Base-by-base conservation (phyloP, 2,329 filamentous ascomycete species). In the Penicillium brevicompactum region DNA sequence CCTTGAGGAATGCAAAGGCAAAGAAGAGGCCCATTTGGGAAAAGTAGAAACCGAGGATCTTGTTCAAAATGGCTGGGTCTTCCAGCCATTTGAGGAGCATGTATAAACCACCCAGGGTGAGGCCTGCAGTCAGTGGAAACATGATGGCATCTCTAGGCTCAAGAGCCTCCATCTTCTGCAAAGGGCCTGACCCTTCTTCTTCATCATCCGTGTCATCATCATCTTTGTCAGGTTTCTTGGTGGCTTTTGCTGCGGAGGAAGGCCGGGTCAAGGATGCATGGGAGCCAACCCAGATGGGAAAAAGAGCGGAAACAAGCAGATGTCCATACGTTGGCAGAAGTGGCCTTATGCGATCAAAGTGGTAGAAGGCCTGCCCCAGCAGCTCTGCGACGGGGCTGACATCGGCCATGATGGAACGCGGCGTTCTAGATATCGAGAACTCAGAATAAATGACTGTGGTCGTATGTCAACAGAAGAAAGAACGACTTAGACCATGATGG, bases 31-130 rank as follows among this genome's bases (percentile, higher is more conserved):
- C 91, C 69, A 93, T 86, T 55, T 85, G 73, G 3, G 89, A 90
- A 75, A 96, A 92, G 78, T 97, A 97, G 67, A 83, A 86, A 38
- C 90, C 87, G 21, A 97, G 78, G 38, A 95, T 83, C 73, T 88
- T 90, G 77, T 93, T 97, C 66, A 97, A 76, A 21, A 95, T 78
- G 10, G 86, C 81, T 1, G 92, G 87, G 67, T 96, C 90, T 61
- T 93, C 81, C 52, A 97, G 84, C 83, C 88, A 94, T 71, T 95
- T 91, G 69, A 97, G 91, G 56, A 96, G 80, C 65, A 92, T 87
- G 77, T 97, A 97, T 11, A 97, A 80, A 5, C 86, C 86, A 41
- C 86, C 82, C 8, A 97, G 83, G 1, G 88, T 85, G 9, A 80
- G 67, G 2, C 87, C 91, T 5, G 92, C 92, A 51, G 92, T 79